Evolutionary conservation across 345 rosid genomes (phyloP), one percentile per base, ranked within the genome.

Genomic region (Noccaea bulbosa): DNA sequence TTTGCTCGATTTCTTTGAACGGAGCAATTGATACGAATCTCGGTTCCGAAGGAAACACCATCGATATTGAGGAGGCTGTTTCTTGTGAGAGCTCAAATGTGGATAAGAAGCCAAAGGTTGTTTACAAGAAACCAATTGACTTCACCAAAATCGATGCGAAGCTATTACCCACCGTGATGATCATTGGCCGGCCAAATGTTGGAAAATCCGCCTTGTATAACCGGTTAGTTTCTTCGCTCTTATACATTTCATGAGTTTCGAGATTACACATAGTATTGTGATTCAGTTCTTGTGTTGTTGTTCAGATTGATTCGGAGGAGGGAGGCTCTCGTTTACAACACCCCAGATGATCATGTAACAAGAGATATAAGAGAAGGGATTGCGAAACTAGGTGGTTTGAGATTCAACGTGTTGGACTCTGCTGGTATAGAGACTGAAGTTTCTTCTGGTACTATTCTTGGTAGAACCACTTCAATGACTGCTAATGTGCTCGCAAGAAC

Each of bases 401-500:
- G 97, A 78, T 91, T 94, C 41, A 87, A 62, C 51, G 99, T 91
- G 5, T 74, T 94, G 81, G 97, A 94, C 72, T 94, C 99, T 16
- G 99, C 97, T 74, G 99, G 99, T 57, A 81, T 94, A 34, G 99
- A 94, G 83, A 86, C 95, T 5, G 98, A 88, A 65, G 97, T 88
- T 5, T 62, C 92, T 69, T 85, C 96, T 0, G 96, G 95, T 51
- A 88, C 97, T 62, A 91, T 94, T 77, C 90, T 94, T 4, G 84
- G 84, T 55, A 84, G 97, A 79, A 94, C 99, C 3, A 82, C 97
- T 4, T 60, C 75, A 48, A 89, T 94, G 93, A 89, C 92, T 2
- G 97, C 96, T 11, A 94, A 81, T 50, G 88, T 91, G 52, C 82
- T 94, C 6, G 81, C 91, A 16, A 88, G 87, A 79, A 89, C 91